These are phyloP conservation scores for Penicillium longicatenatum DNA, from an alignment of 495 filamentous ascomycete genomes.

Conservation along the genomic window DNA sequence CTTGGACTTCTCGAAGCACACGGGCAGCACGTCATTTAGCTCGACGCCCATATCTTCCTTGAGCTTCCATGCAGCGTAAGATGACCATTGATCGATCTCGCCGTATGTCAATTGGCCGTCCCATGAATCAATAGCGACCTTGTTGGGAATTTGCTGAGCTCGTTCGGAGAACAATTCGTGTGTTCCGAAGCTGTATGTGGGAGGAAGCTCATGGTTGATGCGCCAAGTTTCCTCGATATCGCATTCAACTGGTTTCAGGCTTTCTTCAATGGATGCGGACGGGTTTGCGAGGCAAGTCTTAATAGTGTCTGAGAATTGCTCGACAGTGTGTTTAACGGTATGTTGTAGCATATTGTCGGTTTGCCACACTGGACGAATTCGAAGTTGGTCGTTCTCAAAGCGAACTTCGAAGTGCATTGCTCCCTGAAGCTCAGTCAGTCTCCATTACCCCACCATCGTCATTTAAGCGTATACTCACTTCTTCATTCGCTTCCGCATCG, in stretches of 20 bases:
- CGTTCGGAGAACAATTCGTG: conserved; percentile 48
- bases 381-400: conserved; percentile 23
- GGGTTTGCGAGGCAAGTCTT: conserved; percentile 28
- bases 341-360: conserved; percentile 34
- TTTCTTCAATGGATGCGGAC: conserved; percentile 24
- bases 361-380: conserved; percentile 32
- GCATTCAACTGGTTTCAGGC: conserved; percentile 24
- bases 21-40: conserved; percentile 37
- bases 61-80: conserved; percentile 30
- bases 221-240: conserved; percentile 38
- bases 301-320: conserved; percentile 35
- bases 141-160: conserved; percentile 31
- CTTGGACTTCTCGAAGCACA: conserved; percentile 52
- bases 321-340: conserved; percentile 34
- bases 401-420: conserved; percentile 33
- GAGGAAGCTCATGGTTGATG: conserved; percentile 36
- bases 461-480: conserved; percentile 21
- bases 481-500: conserved; percentile 21
- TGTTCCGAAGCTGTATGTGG: conserved; percentile 40
- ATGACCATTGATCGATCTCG: conserved; percentile 42
- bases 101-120: conserved; percentile 50
- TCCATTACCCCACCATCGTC: not conserved
- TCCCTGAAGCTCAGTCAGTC: conserved; percentile 3
- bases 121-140: conserved; percentile 47
- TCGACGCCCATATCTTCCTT: conserved; percentile 29